Evolutionary conservation across 257 asterid genomes (phyloP).

Genomic region (Ligustrum vulgare): DNA sequence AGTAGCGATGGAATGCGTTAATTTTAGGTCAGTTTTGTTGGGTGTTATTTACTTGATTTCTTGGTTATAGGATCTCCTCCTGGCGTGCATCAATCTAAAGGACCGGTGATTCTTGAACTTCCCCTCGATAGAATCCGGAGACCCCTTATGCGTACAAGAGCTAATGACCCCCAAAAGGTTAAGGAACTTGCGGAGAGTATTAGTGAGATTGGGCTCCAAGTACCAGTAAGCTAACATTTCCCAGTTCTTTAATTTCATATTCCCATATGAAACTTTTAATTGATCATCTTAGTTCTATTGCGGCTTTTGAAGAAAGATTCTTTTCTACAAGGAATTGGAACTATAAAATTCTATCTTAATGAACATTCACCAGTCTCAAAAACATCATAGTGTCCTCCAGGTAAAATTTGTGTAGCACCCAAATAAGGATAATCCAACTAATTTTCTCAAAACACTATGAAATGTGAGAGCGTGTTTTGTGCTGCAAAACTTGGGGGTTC

Average conservation of each 20-base stretch:
- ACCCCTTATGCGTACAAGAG: conserved; percentile 87
- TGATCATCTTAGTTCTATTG: background rate
- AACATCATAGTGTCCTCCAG: background rate
- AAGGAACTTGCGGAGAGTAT: conserved; percentile 83
- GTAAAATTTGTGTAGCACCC: background rate
- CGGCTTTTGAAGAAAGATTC: background rate
- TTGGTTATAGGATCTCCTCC: conserved; percentile 58
- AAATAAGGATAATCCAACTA: background rate
- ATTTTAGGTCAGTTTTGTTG: background rate
- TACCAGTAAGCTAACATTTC: conserved; percentile 66
- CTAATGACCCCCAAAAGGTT: conserved; percentile 78
- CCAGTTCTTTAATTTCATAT: background rate
- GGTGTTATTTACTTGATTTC: background rate
- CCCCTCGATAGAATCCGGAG: conserved; percentile 80
- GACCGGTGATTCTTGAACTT: conserved; percentile 83
- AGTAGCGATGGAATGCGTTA: background rate
- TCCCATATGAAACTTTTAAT: background rate
- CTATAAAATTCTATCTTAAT: background rate
- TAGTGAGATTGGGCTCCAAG: conserved; percentile 86
- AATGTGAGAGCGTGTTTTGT: background rate
- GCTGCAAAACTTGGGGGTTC: background rate
- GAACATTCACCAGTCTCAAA: background rate
- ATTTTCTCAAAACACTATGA: background rate
- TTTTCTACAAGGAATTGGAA: background rate
- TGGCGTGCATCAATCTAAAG: conserved; percentile 56